Base-by-base conservation (phyloP, 805 yeast species). In the Metschnikowia noctiluminum region DNA sequence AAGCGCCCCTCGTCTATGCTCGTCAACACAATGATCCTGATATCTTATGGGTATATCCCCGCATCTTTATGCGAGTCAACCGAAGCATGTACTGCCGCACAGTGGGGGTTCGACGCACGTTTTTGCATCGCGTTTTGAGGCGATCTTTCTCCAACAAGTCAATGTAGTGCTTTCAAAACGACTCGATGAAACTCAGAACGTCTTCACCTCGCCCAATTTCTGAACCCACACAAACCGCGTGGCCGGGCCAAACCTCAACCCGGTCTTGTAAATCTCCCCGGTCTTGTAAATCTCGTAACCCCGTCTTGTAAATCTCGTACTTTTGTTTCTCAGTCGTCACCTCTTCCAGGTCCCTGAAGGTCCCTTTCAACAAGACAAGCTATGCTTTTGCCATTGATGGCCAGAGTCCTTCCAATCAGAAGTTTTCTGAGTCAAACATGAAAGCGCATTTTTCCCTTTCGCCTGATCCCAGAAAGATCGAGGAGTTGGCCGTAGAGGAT, bases 371-470 rank as follows among this genome's bases (percentile, higher is more conserved):
- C 45, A 42, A 32, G 7, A 42, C 46, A n/a, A 46, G 45, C 45
- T 45, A 46, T 9, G 49, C 49, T 38, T 41, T 45, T 21, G 49
- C 49, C 34, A 41, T 45, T 13, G 45, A 21, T 12, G 49, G 49
- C 49, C 49, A 46, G 41, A 46, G 41, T 8, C 35, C 3, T 15
- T 21, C 21, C 21, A 21, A 3, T 21, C 21, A 4, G 21, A 21
- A 21, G 21, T 3, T 21, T 3, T 21, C 4, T 21, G 21, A 4
- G 21, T 21, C 21, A 4, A 21, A 21, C 4, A 21, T 21, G 21
- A 21, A 21, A 21, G 21, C 21, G 21, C 21, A 21, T 21, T 21
- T 21, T 21, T 21, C 21, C 2, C 21, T 21, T 4, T 21, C 21
- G 4, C 21, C 21, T 21, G 21, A 4, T 21, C 6, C 32, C 2